These are phyloP conservation scores for Sergeia podlipaevii DNA, from an alignment of 208 protist species.

Conservation along the genomic window DNA sequence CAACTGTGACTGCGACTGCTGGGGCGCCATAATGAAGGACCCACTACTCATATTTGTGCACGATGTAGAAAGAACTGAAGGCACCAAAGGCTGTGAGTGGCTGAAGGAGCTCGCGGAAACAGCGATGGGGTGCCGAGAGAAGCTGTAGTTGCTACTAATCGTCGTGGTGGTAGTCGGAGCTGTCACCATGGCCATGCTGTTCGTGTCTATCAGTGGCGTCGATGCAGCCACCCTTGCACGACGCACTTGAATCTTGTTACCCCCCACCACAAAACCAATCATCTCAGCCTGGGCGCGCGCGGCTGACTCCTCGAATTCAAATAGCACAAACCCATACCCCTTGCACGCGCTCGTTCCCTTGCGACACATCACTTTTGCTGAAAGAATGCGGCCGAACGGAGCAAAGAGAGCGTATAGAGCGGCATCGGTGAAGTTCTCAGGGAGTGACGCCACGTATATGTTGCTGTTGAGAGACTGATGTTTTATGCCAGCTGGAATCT, in stretches of 20 bases:
- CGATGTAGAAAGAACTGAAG: too few species aligned
- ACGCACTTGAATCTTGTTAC: slow-evolving; percentile 64
- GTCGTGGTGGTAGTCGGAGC: neutral
- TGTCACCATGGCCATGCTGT: neutral
- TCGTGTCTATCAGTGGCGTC: slow-evolving; percentile 15
- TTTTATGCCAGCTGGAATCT: neutral
- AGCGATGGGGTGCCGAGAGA: too few species aligned
- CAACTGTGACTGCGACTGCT: too few species aligned
- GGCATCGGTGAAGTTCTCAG: slow-evolving; percentile 45
- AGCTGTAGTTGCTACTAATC: slow-evolving; percentile 5
- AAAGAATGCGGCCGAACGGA: slow-evolving; percentile 59
- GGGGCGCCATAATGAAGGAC: too few species aligned
- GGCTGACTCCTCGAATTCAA: slow-evolving; percentile 49
- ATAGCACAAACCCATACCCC: slow-evolving; percentile 79
- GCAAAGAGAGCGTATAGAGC: slow-evolving; percentile 46
- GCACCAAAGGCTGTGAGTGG: too few species aligned
- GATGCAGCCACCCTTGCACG: slow-evolving; percentile 37
- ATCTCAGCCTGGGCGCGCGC: slow-evolving; percentile 37
- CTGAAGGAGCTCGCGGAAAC: too few species aligned
- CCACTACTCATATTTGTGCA: too few species aligned
- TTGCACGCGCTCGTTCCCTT: slow-evolving; percentile 54
- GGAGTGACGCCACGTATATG: slow-evolving; percentile 66
- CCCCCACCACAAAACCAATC: slow-evolving; percentile 54
- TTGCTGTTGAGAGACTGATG: slow-evolving; percentile 70
- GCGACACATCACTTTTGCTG: slow-evolving; percentile 69